Evolutionary conservation across 768 basidiomycete genomes (phyloP).

Genomic region (Tubosaeta sp.): DNA sequence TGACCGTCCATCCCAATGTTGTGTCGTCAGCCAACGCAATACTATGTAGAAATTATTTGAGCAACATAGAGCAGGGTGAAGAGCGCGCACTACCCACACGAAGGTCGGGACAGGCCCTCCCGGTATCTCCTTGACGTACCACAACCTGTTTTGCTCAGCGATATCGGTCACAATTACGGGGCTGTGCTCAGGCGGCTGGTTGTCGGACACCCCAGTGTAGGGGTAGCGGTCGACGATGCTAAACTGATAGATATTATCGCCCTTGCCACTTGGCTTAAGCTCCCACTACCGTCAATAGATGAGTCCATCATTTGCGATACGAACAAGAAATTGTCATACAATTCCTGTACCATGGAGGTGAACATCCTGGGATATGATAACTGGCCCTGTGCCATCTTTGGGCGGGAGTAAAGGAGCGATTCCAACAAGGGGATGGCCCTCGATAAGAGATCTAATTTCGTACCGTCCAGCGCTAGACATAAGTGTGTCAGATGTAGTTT

Average conservation of each 20-base stretch:
- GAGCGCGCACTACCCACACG: not conserved
- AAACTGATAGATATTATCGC: no score
- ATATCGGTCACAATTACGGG: not conserved
- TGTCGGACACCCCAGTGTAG: not conserved
- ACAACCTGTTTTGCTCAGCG: not conserved
- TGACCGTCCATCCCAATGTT: not conserved
- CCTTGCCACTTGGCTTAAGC: no score
- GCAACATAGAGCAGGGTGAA: not conserved
- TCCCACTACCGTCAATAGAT: no score
- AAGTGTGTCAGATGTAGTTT: no score
- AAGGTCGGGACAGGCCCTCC: not conserved
- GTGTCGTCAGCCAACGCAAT: not conserved
- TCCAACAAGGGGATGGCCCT: not conserved
- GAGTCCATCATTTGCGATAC: no score
- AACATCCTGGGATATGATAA: not conserved
- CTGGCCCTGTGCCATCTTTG: not conserved
- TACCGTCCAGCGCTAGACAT: not conserved
- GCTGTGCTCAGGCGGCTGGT: not conserved
- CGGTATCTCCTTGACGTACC: not conserved
- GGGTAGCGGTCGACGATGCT: no score
- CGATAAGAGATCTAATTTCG: not conserved
- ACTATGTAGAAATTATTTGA: not conserved
- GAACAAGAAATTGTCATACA: not conserved
- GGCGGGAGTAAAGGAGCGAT: not conserved
- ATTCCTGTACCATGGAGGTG: not conserved